Evolutionary conservation across 2,329 filamentous ascomycete species (phyloP).

Genomic region (Cladobotryum protrusum): DNA sequence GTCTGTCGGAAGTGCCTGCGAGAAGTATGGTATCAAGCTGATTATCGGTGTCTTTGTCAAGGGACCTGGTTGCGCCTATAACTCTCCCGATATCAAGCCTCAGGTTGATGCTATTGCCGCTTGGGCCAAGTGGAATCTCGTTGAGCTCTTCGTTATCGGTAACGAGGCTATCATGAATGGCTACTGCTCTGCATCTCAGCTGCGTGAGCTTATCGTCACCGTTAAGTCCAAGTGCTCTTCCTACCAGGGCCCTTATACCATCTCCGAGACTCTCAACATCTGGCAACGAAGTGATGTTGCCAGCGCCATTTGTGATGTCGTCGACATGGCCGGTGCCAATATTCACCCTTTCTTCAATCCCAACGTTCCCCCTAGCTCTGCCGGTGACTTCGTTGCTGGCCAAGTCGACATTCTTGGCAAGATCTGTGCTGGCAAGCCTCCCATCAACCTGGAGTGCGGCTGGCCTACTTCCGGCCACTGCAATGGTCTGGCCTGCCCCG

Average conservation of each 20-base stretch:
- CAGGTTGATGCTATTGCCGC: slow-evolving; percentile 68
- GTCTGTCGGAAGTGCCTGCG: slow-evolving; percentile 65
- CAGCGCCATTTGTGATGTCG: slow-evolving; percentile 57
- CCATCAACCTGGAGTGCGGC: slow-evolving; percentile 82
- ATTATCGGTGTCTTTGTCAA: slow-evolving; percentile 87
- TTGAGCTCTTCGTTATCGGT: slow-evolving; percentile 77
- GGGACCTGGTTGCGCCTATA: slow-evolving; percentile 52
- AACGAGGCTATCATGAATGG: slow-evolving; percentile 85
- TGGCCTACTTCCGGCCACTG: slow-evolving; percentile 68
- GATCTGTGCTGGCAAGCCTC: slow-evolving; percentile 65
- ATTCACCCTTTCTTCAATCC: slow-evolving; percentile 93
- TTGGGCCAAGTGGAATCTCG: slow-evolving; percentile 69
- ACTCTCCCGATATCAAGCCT: slow-evolving; percentile 54
- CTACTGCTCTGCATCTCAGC: slow-evolving; percentile 56
- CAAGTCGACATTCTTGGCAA: slow-evolving; percentile 66
- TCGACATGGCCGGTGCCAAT: slow-evolving; percentile 80
- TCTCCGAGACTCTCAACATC: slow-evolving; percentile 76
- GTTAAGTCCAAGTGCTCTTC: slow-evolving; percentile 63
- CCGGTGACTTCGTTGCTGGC: slow-evolving; percentile 68
- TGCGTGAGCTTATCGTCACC: slow-evolving; percentile 63
- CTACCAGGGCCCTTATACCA: slow-evolving; percentile 72
- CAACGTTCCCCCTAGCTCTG: slow-evolving; percentile 52
- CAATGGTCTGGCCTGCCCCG: slow-evolving; percentile 69
- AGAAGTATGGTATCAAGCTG: slow-evolving; percentile 63
- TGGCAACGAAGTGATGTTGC: slow-evolving; percentile 60